Percentiles rank a stretch among this genome's conserved stretches.
These are phyloP conservation scores for Xylogone sp. DNA, from an alignment of 2,329 filamentous ascomycete genomes.

Conservation along the genomic window DNA sequence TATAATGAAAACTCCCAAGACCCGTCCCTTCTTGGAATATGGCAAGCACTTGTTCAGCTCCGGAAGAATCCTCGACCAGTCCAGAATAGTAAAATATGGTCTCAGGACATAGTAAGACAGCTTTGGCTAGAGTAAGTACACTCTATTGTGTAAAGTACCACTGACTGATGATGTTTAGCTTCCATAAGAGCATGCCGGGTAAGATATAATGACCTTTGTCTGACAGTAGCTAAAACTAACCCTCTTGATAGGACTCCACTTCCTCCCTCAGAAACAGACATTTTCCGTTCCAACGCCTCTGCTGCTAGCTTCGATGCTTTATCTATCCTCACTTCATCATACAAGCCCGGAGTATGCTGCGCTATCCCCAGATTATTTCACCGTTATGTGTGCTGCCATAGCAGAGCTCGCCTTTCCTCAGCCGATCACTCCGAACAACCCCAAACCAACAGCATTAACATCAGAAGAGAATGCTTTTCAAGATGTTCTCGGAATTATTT, in stretches of 20 bases:
- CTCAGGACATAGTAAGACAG: slow-evolving; percentile 27
- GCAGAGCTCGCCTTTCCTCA: slow-evolving; percentile 35
- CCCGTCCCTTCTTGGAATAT: slow-evolving; percentile 22
- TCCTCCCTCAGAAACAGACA: slow-evolving; percentile 37
- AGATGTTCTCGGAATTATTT: slow-evolving; percentile 37
- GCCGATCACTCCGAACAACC: slow-evolving; percentile 11
- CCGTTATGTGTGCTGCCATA: slow-evolving; percentile 35
- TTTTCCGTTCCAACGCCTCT: slow-evolving; percentile 39
- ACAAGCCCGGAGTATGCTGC: slow-evolving; percentile 29
- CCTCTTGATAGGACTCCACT: slow-evolving; percentile 30
- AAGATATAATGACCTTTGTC: neutral
- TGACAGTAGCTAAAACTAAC: neutral
- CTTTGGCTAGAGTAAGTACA: slow-evolving; percentile 30
- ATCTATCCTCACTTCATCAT: slow-evolving; percentile 33
- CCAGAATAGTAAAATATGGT: slow-evolving; percentile 28
- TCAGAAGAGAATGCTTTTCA: slow-evolving; percentile 39
- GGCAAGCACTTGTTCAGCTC: slow-evolving; percentile 26
- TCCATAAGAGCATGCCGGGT: slow-evolving; percentile 40
- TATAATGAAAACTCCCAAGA: slow-evolving; percentile 8
- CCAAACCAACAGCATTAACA: slow-evolving; percentile 16
- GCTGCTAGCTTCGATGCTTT: slow-evolving; percentile 40
- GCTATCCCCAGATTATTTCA: slow-evolving; percentile 35
- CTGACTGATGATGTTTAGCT: slow-evolving; percentile 24
- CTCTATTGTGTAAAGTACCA: neutral
- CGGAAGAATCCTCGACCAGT: slow-evolving; percentile 21